These are phyloP conservation scores for Arabis alpina DNA, from an alignment of 345 rosid genomes.

Conservation along the genomic window DNA sequence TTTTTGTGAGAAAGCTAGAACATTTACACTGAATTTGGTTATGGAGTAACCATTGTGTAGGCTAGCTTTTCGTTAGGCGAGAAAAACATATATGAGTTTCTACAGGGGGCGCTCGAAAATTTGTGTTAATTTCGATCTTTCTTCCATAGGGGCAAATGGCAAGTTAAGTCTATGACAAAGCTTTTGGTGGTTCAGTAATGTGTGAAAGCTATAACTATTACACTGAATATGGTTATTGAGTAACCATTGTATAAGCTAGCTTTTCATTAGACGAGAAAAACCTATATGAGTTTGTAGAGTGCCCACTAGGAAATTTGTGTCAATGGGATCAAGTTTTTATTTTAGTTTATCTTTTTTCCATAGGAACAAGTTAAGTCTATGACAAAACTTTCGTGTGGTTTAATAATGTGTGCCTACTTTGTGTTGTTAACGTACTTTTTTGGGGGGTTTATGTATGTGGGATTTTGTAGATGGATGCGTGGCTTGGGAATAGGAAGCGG, in stretches of 20 bases:
- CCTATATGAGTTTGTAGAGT: not conserved
- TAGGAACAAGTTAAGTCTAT: not conserved
- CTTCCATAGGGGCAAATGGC: not conserved
- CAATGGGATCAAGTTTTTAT: not conserved
- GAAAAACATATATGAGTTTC: not conserved
- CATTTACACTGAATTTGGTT: not conserved
- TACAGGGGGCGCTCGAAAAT: not conserved
- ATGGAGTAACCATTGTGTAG: not conserved
- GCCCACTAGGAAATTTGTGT: not conserved
- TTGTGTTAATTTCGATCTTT: not conserved
- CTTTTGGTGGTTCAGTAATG: not conserved
- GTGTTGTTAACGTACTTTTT: constrained; percentile 8
- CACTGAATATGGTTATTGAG: not conserved
- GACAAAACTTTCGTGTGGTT: not conserved
- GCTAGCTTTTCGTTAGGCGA: not conserved
- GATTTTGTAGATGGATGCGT: constrained; percentile 71
- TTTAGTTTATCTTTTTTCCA: too few species aligned
- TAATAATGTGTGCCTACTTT: constrained; percentile 2
- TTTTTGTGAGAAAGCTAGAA: not conserved
- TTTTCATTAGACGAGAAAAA: not conserved
- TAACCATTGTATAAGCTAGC: not conserved
- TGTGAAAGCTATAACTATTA: not conserved
- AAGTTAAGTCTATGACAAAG: not conserved
- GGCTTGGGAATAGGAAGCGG: constrained; percentile 94
- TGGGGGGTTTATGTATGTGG: constrained; percentile 10